Percentiles rank a stretch among this genome's conserved stretches.
Conservation (phyloP, 148 eudicot genomes). For the Rhododendron vialii region DNA sequence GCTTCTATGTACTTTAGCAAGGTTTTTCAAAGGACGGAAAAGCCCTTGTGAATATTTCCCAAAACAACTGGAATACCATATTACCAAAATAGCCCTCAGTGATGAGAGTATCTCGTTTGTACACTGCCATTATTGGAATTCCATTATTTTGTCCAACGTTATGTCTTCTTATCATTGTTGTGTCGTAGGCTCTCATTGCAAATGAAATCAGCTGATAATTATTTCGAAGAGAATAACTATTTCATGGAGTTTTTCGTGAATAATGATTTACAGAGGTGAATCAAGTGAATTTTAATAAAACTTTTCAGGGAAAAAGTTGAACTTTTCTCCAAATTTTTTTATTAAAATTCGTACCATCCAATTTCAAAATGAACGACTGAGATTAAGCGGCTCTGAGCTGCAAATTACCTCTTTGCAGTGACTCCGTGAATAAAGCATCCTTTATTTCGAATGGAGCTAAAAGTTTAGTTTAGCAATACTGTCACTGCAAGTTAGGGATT, state of each 20-base stretch:
- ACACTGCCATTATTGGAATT: neutral
- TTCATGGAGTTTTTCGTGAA: no score
- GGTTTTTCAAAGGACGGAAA: slow-evolving; percentile 4
- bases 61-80: neutral
- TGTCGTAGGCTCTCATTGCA: neutral
- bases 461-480: neutral
- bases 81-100: slow-evolving; percentile 2
- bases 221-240: no score
- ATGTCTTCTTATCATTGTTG: neutral
- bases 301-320: no score
- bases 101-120: neutral
- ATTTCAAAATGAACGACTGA: no score
- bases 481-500: no score
- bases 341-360: no score
- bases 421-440: no score
- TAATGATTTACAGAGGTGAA: no score
- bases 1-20: slow-evolving; percentile 8
- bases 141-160: neutral
- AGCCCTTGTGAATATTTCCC: slow-evolving; percentile 4
- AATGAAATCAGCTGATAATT: neutral
- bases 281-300: no score
- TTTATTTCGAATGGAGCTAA: neutral
- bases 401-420: no score
- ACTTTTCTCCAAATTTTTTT: no score
- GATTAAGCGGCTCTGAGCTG: no score